Base-by-base conservation (phyloP, 2,329 filamentous ascomycete genomes). In the Rugonectria rugulosa region DNA sequence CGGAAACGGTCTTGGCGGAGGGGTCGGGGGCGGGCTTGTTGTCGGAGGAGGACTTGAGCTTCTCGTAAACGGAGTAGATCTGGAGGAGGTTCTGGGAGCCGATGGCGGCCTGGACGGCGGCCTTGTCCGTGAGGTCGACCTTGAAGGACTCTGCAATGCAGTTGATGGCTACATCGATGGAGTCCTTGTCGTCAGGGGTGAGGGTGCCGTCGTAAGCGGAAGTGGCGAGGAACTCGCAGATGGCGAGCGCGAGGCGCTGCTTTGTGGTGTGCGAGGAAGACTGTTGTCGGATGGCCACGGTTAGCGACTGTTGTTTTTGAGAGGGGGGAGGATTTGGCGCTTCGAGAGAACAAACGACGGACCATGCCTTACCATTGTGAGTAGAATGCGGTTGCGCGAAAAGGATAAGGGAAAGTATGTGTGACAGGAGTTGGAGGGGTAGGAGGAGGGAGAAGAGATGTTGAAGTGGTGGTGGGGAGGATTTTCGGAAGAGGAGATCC, bases 51-150 rank as follows among this genome's bases (percentile, higher is more conserved):
- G 85, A 83, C 79, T 93, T 93, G 63, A 97, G 85, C 78, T 96
- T 97, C 79, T 99, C 95, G 78, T 97, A 98, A 63, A 97, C 92
- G 71, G 87, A 87, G 82, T 96, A 99, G 78, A 99, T 96, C 75
- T 89, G 88, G 59, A 92, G 83, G 59, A 99, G 88, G 73, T 88
- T 93, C 80, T 98, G 92, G 62, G 88, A 85, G 70, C 92, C 93
- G 63, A 96, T 81, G 65, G 93, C 92, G 65, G 90, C 85, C 63
- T 86, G 79, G 67, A 94, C 80, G 67, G 91, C 88, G 51, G 83
- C 79, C 69, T 86, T 81, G 76, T 96, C 88, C 60, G 82, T 78
- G n/a, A 91, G 85, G 77, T 98, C 92, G 69, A 99, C 90, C 76
- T 96, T 92, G 86, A 98, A 99, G 66, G 90, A 89, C 74, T 98